Evolutionary conservation across 2,329 filamentous ascomycete species (phyloP).

Genomic region (Diaporthe citrichinensis): DNA sequence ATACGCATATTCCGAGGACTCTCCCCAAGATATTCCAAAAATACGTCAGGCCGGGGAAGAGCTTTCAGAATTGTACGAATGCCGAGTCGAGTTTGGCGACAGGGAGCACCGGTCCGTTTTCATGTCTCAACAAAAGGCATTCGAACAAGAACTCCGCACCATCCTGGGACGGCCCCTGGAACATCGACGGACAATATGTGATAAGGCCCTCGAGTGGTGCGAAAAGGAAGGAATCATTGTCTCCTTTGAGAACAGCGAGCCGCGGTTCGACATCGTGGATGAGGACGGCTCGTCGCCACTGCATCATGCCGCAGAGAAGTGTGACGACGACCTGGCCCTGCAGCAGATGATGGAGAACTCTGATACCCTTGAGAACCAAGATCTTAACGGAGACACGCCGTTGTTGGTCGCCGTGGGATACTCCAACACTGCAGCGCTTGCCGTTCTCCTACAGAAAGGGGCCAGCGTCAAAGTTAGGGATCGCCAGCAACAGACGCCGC

Average conservation of each 20-base stretch:
- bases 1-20: not conserved
- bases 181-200: not conserved
- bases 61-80: slow-evolving; percentile 19
- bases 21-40: not conserved
- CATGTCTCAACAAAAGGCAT: slow-evolving; percentile 17
- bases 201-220: slow-evolving; percentile 34
- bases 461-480: slow-evolving; percentile 32
- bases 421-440: slow-evolving; percentile 25
- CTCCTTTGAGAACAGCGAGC: not conserved
- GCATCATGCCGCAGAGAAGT: slow-evolving; percentile 30
- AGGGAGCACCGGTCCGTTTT: not conserved
- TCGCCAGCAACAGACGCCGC: not conserved
- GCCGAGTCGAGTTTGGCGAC: not conserved
- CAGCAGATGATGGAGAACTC: slow-evolving; percentile 39
- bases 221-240: not conserved
- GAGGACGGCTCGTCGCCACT: slow-evolving; percentile 28
- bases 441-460: slow-evolving; percentile 3
- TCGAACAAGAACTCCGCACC: slow-evolving; percentile 22
- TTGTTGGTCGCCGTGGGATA: slow-evolving; percentile 11
- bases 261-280: slow-evolving; percentile 26
- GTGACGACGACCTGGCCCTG: slow-evolving; percentile 3
- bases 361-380: slow-evolving; percentile 3
- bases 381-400: slow-evolving; percentile 26
- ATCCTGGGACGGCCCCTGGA: slow-evolving; percentile 6
- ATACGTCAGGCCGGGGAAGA: slow-evolving; percentile 3